Evolutionary conservation across 1,284 basidiomycete genomes (phyloP).

Genomic region (Ganoderma sp.): DNA sequence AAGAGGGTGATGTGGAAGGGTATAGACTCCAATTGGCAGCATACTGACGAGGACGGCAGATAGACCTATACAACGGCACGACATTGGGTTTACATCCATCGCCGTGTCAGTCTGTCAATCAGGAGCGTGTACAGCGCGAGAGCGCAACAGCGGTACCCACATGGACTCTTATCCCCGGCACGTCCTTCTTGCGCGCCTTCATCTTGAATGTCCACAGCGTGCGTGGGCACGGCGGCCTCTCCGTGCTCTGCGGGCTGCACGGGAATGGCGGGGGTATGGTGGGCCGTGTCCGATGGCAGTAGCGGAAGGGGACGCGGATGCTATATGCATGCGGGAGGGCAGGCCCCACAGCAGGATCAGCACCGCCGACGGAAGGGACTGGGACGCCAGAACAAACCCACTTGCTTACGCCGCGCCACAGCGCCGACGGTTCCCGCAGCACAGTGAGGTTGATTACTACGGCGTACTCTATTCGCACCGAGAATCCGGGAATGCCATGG

Average conservation of each 20-base stretch:
- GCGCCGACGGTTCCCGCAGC: conserved; percentile 32
- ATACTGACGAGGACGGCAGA: conserved; percentile 38
- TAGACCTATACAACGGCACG: conserved; percentile 34
- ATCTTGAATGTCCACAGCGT: conserved; percentile 35
- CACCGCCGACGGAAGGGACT: conserved; percentile 10
- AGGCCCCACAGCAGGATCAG: conserved; percentile 13
- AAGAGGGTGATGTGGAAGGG: conserved; percentile 40
- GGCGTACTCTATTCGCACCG: conserved; percentile 62
- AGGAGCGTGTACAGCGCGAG: neutral
- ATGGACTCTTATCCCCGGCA: conserved; percentile 31
- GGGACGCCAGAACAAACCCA: conserved; percentile 17
- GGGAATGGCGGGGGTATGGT: conserved; percentile 34
- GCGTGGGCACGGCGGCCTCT: conserved; percentile 28
- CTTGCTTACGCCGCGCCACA: conserved; percentile 37
- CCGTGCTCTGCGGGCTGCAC: conserved; percentile 13
- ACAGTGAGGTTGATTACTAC: conserved; percentile 43
- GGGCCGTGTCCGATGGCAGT: conserved; percentile 32
- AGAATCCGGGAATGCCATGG: conserved; percentile 70
- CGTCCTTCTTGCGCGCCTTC: conserved; percentile 21
- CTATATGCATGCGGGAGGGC: conserved; percentile 17
- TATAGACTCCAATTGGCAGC: conserved; percentile 38
- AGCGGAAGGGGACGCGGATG: conserved; percentile 29
- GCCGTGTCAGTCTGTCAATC: conserved; percentile 11
- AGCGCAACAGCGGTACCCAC: conserved; percentile 23
- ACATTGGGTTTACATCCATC: neutral